Conservation (phyloP, 805 yeast species). For the Candida rishiriensis region DNA sequence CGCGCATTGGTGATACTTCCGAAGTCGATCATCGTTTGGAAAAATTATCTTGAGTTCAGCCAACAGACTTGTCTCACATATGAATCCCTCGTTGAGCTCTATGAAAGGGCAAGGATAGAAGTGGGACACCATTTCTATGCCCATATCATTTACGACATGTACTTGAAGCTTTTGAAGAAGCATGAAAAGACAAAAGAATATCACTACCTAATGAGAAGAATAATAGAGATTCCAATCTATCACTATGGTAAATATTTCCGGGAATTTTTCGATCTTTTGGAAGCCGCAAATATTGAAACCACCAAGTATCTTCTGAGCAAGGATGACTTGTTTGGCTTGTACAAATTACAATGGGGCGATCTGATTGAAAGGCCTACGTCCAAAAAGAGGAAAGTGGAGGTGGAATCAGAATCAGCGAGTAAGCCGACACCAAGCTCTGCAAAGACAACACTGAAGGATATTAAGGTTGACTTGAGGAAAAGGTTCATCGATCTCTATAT, state of each 20-base stretch:
- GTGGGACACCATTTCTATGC: slow-evolving; percentile 52
- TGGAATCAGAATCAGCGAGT: slow-evolving; percentile 1
- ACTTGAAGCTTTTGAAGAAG: slow-evolving; percentile 38
- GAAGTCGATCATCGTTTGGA: slow-evolving; percentile 49
- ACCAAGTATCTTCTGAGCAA: slow-evolving; percentile 22
- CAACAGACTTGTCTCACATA: slow-evolving; percentile 28
- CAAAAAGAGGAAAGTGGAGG: neutral
- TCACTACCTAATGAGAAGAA: slow-evolving; percentile 40
- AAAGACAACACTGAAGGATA: slow-evolving; percentile 19
- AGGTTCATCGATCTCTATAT: slow-evolving; percentile 48
- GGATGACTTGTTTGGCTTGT: slow-evolving; percentile 18
- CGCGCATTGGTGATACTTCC: slow-evolving; percentile 37
- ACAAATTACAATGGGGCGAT: slow-evolving; percentile 21
- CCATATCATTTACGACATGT: slow-evolving; percentile 47
- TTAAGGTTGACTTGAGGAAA: slow-evolving; percentile 39
- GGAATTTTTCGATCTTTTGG: slow-evolving; percentile 32
- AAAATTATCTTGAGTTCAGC: slow-evolving; percentile 39
- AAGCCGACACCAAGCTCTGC: slow-evolving; percentile 4
- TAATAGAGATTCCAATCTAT: slow-evolving; percentile 53
- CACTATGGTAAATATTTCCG: slow-evolving; percentile 46
- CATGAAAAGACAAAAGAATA: slow-evolving; percentile 28
- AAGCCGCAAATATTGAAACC: slow-evolving; percentile 27
- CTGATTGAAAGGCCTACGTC: slow-evolving; percentile 12
- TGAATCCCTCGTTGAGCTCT: slow-evolving; percentile 31
- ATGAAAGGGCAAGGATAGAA: slow-evolving; percentile 42